Evolutionary conservation across 768 basidiomycete genomes (phyloP).

Genomic region (Nidularia pulvinata): DNA sequence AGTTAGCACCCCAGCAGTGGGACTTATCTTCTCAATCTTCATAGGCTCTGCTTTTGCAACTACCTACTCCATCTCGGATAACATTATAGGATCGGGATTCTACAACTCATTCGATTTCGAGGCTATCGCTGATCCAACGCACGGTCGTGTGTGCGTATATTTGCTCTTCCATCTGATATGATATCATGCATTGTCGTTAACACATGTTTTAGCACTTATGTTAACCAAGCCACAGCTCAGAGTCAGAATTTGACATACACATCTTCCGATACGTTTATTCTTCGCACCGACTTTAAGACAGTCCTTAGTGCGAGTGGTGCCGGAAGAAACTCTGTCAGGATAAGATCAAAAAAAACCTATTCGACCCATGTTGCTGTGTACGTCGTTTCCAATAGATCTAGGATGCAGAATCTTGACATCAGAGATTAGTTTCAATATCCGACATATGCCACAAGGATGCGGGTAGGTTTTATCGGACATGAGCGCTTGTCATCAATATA

Average conservation of each 20-base stretch:
- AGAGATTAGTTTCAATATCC: constrained; percentile 26
- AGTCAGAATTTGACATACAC: constrained; percentile 54
- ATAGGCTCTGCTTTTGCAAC: constrained; percentile 9
- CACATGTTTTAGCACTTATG: constrained; percentile 30
- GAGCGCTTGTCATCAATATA: not conserved
- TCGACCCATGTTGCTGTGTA: constrained; percentile 54
- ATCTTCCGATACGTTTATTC: constrained; percentile 43
- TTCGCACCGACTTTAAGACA: constrained; percentile 50
- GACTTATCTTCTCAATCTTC: too few species aligned
- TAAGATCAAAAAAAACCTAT: constrained; percentile 49
- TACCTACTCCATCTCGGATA: constrained; percentile 39
- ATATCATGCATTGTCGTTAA: not conserved
- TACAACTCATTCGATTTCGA: constrained; percentile 48
- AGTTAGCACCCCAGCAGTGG: too few species aligned
- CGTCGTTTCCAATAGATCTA: constrained; percentile 7
- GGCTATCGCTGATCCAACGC: constrained; percentile 52
- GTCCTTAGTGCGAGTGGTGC: constrained; percentile 39
- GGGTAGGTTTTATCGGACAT: constrained; percentile 14
- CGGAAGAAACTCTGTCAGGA: constrained; percentile 57
- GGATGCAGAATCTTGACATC: too few species aligned
- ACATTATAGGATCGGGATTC: constrained; percentile 43
- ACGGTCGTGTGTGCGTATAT: constrained; percentile 55
- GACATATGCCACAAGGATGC: constrained; percentile 35
- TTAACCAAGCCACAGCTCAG: constrained; percentile 33
- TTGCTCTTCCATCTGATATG: not conserved